Conservation (phyloP, 768 basidiomycete species). For the Leccinum fibrillosum region DNA sequence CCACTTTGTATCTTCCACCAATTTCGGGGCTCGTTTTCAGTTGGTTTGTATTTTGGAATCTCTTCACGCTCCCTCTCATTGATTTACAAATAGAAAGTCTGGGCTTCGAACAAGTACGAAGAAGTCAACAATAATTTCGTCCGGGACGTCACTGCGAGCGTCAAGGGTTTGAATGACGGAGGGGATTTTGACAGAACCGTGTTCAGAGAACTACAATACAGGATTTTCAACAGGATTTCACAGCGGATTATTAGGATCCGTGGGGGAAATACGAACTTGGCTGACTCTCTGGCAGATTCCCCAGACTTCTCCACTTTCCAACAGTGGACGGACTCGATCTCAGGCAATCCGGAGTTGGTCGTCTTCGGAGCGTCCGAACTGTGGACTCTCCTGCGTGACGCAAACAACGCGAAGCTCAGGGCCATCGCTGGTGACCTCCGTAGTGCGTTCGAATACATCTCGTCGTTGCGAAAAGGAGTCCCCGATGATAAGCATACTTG, state of each 20-base stretch:
- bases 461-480: background rate
- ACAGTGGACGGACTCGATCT: slow-evolving; percentile 1
- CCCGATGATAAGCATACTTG: slow-evolving; percentile 4
- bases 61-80: background rate
- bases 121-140: slow-evolving; percentile 4
- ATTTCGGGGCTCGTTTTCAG: slow-evolving; percentile 4
- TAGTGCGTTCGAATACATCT: slow-evolving; percentile 2
- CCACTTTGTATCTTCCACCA: background rate
- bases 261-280: slow-evolving; percentile 1
- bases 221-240: slow-evolving; percentile 2
- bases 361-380: background rate
- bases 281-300: background rate
- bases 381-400: slow-evolving; percentile 4
- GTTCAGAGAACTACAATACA: background rate
- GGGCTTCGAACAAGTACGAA: slow-evolving; percentile 7
- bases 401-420: background rate
- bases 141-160: slow-evolving; percentile 7
- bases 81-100: slow-evolving; percentile 2
- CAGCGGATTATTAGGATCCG: slow-evolving; percentile 6
- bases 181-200: slow-evolving; percentile 1
- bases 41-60: background rate
- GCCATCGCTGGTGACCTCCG: slow-evolving; percentile 4
- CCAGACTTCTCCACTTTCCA: slow-evolving; percentile 1
- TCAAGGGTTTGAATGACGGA: slow-evolving; percentile 7
- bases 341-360: background rate